Evolutionary conservation across 73 alveolate genomes (phyloP), one percentile per base, ranked within the genome.

Genomic region (Tetrahymena borealis): DNA sequence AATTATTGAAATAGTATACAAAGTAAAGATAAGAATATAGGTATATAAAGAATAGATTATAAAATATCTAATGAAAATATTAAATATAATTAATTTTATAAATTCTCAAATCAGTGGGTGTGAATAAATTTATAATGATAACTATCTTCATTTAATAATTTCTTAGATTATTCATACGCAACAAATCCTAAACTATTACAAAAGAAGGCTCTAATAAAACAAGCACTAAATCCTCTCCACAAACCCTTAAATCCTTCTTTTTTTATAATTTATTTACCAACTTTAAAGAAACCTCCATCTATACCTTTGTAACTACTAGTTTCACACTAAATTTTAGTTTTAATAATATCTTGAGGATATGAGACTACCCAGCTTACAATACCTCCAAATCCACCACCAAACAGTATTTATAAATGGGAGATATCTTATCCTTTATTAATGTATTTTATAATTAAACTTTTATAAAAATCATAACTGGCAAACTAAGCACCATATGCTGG

Each of bases 181-280:
- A 90, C 43, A 91, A 93, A 95, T 39, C 92, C 93, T 6, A 93
- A 43, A 16, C 96, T 91, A 41, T 94, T 93, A 7, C 94, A 93
- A 32, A 90, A 90, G 39, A 94, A 78, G 0, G 97, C 96, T 39
- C 97, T 43, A 36, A 91, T 39, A n/a, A 95, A 20, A 78, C 97
- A 95, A 7, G 94, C 97, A 78, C 95, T 91, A 90, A 95, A 95
- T 20, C 97, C 97, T 85, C 90, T 94, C 97, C 97, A 95, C 39
- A 95, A 95, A 32, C 95, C 94, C 11, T 36, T 78, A 7, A 94
- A 33, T n/a, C 96, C 97, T 11, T 94, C 97, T 28, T 78, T 33
- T 12, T 79, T 40, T 8, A 91, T 32, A 20, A 94, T 91, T 43
- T 95, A 78, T 39, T 78, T 77, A 0, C 94, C 94, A 78, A 96